These are phyloP conservation scores for Mycena sanguinolenta DNA, from an alignment of 768 basidiomycete species.

Conservation along the genomic window DNA sequence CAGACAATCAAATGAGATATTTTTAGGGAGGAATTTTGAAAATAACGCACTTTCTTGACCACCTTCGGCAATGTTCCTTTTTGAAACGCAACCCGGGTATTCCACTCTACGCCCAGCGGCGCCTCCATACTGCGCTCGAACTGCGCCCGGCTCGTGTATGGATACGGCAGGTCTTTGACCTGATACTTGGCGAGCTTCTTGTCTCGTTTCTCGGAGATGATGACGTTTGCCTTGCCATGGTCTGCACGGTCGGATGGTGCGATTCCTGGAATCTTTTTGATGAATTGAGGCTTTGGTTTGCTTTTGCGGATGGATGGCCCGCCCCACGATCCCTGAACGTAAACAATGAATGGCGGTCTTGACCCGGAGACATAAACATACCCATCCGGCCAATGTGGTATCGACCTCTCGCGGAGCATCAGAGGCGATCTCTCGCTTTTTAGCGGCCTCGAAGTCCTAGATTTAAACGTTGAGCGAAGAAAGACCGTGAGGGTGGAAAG, in stretches of 20 bases:
- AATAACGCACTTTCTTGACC: conserved; percentile 81
- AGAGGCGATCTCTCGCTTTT: conserved; percentile 83
- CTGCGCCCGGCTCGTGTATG: conserved; percentile 94
- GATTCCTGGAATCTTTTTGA: conserved; percentile 88
- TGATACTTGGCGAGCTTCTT: conserved; percentile 93
- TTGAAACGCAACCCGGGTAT: conserved; percentile 88
- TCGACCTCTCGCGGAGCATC: conserved; percentile 93
- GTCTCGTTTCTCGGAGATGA: conserved; percentile 96
- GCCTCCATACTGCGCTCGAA: conserved; percentile 87
- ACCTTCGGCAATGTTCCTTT: conserved; percentile 87
- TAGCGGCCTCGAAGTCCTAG: conserved; percentile 89
- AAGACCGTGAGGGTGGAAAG: background rate
- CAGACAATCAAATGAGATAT: conserved; percentile 26
- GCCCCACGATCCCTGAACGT: conserved; percentile 89
- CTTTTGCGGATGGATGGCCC: conserved; percentile 76
- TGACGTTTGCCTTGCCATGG: conserved; percentile 86
- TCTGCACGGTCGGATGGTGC: conserved; percentile 86
- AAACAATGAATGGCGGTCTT: conserved; percentile 6
- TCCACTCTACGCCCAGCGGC: conserved; percentile 94
- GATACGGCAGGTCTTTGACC: conserved; percentile 93
- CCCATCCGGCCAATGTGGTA: conserved; percentile 95
- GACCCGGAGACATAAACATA: conserved; percentile 52
- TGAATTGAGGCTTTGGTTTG: conserved; percentile 72
- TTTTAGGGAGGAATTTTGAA: background rate
- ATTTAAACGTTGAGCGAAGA: conserved; percentile 9